Base-by-base conservation (phyloP, 257 asterid genomes). In the Fraxinus americana region DNA sequence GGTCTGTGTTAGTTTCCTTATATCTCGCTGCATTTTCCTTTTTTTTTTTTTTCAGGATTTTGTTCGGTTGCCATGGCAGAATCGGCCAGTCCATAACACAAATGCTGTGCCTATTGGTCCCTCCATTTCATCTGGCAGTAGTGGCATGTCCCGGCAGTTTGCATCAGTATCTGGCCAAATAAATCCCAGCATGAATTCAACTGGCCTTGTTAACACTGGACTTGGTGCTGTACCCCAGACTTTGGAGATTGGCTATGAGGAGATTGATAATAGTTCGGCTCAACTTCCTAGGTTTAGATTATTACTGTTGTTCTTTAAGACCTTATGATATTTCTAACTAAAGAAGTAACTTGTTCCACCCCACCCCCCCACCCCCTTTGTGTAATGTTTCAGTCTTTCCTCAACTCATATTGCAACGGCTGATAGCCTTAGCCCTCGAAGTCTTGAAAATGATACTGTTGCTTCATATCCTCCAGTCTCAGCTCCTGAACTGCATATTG, bases 41-140 rank as follows among this genome's bases (percentile, higher is more conserved):
- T 4, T 0, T 54, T n/a, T n/a, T 11, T 3, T 0, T 2, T 23
- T 9, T 8, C 29, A 96, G 99, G 99, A 96, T 88, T 96, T 96
- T 87, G 97, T 97, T 82, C 90, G 98, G 83, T 88, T 96, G 32
- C 67, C 99, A 97, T 23, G 92, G 83, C 98, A 96, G 89, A 96
- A 91, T 77, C 95, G 93, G 78, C 80, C 98, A 21, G 77, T 88
- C 83, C 97, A 90, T 81, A 88, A 80, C 89, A 85, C 96, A 71
- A 93, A 84, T 79, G 82, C 93, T 59, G 86, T 86, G 72, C 89
- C 98, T 74, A 91, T 86, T 78, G 91, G 88, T 82, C 96, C 92
- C 82, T 84, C 97, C 66, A 73, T 83, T 77, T 75, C 96, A 68
- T 82, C 98, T 63, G 80, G 86, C 70, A 71, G 78, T 77, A 89